Conservation (phyloP, 1,284 basidiomycete genomes). For the Ceratobasidium sp. region DNA sequence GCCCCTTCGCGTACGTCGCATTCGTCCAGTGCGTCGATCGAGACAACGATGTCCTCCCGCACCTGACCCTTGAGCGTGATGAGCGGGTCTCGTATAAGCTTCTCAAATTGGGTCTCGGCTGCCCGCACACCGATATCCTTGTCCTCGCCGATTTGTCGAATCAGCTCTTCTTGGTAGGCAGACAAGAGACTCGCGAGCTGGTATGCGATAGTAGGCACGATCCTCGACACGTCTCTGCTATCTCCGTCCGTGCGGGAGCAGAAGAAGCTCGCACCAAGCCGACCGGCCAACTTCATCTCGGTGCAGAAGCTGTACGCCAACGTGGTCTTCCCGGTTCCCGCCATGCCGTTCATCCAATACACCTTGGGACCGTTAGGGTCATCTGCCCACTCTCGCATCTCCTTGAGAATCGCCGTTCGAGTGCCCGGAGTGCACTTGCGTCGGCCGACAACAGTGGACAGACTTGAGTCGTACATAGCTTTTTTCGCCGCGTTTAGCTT, state of each 20-base stretch:
- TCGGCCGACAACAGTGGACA: conserved; percentile 3
- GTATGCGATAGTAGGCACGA: conserved; percentile 47
- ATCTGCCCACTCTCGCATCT: conserved; percentile 47
- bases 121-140: neutral
- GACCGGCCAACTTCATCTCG: conserved; percentile 14
- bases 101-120: conserved; percentile 33
- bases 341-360: conserved; percentile 52
- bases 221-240: conserved; percentile 25
- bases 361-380: conserved; percentile 35
- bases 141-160: conserved; percentile 1
- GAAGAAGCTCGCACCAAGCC: conserved; percentile 55
- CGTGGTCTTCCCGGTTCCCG: conserved; percentile 48
- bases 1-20: conserved; percentile 48
- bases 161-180: conserved; percentile 14
- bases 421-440: conserved; percentile 47
- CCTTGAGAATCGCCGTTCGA: conserved; percentile 47
- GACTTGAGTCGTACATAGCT: conserved; percentile 7
- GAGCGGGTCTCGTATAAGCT: conserved; percentile 32
- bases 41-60: conserved; percentile 3
- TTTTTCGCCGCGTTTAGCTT: neutral
- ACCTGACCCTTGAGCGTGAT: neutral
- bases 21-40: conserved; percentile 56
- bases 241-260: conserved; percentile 51
- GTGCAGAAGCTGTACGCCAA: conserved; percentile 51
- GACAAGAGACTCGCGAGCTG: conserved; percentile 38